phyloP scores from a whole-genome alignment of 2,329 filamentous ascomycete genomes.

The Fusarium sulawesiense region DNA sequence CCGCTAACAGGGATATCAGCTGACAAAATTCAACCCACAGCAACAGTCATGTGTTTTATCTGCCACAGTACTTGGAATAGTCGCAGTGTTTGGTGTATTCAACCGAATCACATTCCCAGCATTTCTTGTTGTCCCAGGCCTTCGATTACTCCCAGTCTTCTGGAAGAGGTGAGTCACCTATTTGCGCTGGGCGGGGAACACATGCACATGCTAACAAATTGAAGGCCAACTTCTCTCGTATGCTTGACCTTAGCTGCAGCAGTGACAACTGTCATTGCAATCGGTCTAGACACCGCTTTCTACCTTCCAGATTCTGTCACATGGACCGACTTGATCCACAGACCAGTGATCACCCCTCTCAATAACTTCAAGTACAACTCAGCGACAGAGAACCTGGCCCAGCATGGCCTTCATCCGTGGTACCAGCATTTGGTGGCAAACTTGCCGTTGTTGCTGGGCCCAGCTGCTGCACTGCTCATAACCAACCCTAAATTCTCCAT shows the following conservation, averaged over 20 bases:
- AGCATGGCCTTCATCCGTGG: conserved; percentile 81
- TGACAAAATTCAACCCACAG: conserved; percentile 56
- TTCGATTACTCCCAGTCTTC: conserved; percentile 88
- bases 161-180: conserved; percentile 72
- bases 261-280: conserved; percentile 76
- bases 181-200: conserved; percentile 24
- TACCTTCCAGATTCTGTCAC: conserved; percentile 74
- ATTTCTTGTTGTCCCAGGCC: conserved; percentile 85
- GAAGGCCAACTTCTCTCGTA: conserved; percentile 69
- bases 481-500: conserved; percentile 67
- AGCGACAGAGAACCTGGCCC: conserved; percentile 74
- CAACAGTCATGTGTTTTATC: conserved; percentile 81
- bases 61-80: conserved; percentile 80
- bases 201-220: conserved; percentile 37
- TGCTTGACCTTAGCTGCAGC: conserved; percentile 73
- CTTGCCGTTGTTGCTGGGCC: conserved; percentile 76
- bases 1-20: conserved; percentile 17
- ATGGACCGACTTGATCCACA: conserved; percentile 70
- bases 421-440: conserved; percentile 82
- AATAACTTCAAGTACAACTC: conserved; percentile 85
- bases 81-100: conserved; percentile 88
- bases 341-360: conserved; percentile 78
- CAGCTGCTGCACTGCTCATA: conserved; percentile 72
- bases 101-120: conserved; percentile 98
- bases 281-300: conserved; percentile 87